Percentiles rank a stretch among this genome's conserved stretches.
Evolutionary conservation across 257 asterid genomes (phyloP).

Genomic region (Henckelia pumila): DNA sequence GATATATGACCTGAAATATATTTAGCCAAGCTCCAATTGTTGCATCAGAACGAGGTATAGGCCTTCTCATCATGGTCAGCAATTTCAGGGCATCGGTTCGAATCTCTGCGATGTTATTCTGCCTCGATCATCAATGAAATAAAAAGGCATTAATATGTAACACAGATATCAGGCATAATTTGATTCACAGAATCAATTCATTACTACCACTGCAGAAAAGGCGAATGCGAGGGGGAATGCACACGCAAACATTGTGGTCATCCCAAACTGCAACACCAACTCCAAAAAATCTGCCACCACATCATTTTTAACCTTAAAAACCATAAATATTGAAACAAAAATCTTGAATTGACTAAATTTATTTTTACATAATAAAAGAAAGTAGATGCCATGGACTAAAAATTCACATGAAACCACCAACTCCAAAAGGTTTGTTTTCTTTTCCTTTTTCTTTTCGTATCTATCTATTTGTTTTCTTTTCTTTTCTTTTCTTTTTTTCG

Average conservation of each 20-base stretch:
- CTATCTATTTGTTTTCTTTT: background rate
- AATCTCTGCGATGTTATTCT: constrained; percentile 90
- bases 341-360: background rate
- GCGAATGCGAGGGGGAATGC: constrained; percentile 94
- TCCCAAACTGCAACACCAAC: constrained; percentile 91
- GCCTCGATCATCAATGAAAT: constrained; percentile 18
- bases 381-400: background rate
- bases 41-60: constrained; percentile 78
- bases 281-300: constrained; percentile 77
- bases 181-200: background rate
- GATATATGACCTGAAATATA: constrained; percentile 69
- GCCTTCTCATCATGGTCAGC: constrained; percentile 87
- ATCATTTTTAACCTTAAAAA: constrained; percentile 1
- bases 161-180: background rate
- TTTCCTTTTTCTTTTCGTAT: background rate
- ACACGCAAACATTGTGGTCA: constrained; percentile 99
- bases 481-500: background rate
- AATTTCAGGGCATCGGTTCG: constrained; percentile 89
- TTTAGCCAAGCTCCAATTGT: constrained; percentile 96
- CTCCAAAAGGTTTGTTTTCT: background rate
- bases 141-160: background rate
- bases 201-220: constrained; percentile 78
- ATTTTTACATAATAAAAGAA: background rate
- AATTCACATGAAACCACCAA: background rate
- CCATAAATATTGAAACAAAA: background rate